These are phyloP conservation scores for Sporothrix humicola DNA, from an alignment of 2,329 filamentous ascomycete species.

Conservation along the genomic window DNA sequence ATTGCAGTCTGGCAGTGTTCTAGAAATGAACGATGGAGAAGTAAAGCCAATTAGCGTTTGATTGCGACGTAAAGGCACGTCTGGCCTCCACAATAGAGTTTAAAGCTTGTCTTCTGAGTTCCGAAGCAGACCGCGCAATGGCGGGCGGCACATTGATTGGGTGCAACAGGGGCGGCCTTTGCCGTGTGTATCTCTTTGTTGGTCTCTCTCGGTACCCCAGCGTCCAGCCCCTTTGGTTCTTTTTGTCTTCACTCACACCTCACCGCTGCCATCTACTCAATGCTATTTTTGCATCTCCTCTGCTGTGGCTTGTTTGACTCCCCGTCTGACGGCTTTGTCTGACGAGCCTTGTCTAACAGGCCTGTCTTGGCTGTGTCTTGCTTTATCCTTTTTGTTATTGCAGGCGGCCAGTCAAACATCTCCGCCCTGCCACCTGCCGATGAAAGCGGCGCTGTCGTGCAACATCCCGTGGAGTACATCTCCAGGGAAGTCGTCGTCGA, in stretches of 20 bases:
- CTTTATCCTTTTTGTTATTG: neutral
- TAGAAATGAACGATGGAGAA: neutral
- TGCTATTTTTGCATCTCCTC: conserved; percentile 3
- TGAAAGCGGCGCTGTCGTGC: conserved; percentile 13
- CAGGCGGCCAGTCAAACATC: neutral
- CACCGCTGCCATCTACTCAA: neutral
- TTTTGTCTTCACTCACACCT: neutral
- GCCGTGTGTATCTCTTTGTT: neutral
- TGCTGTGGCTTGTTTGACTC: conserved; percentile 2
- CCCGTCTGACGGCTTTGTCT: neutral
- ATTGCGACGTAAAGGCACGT: neutral
- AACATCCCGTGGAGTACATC: conserved; percentile 2
- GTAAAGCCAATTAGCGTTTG: neutral
- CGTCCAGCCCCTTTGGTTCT: neutral
- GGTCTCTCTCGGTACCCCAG: neutral
- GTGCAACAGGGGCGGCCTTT: neutral
- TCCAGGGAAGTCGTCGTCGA: neutral
- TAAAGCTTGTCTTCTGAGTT: conserved; percentile 14
- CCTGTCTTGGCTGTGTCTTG: neutral
- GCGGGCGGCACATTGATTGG: conserved; percentile 26
- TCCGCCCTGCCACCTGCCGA: conserved; percentile 7
- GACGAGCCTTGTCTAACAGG: neutral
- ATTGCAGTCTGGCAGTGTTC: neutral
- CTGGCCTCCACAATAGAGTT: neutral
- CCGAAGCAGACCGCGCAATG: neutral